These are phyloP conservation scores for Trametes cingulata DNA, from an alignment of 768 basidiomycete species.

Conservation along the genomic window DNA sequence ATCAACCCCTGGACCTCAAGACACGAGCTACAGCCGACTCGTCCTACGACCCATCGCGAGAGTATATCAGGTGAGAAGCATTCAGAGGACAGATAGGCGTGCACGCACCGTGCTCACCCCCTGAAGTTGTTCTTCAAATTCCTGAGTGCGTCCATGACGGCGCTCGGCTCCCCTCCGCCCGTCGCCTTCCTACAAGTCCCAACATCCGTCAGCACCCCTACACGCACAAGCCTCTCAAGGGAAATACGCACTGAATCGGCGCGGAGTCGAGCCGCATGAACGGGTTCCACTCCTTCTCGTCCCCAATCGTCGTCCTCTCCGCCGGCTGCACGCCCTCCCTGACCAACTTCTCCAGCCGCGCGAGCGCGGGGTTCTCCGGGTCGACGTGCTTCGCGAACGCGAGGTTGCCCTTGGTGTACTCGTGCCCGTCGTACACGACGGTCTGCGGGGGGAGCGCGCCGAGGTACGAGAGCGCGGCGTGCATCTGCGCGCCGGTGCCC, in stretches of 20 bases:
- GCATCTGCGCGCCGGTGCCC: conserved; percentile 79
- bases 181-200: conserved; percentile 48
- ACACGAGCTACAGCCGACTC: conserved; percentile 1
- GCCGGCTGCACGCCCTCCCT: conserved; percentile 64
- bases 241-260: conserved; percentile 57
- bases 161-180: conserved; percentile 44
- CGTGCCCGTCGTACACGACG: conserved; percentile 86
- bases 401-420: conserved; percentile 78
- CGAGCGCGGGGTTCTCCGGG: conserved; percentile 63
- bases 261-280: conserved; percentile 81
- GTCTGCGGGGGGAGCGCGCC: conserved; percentile 77
- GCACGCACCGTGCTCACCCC: conserved; percentile 46
- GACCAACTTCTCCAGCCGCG: conserved; percentile 57
- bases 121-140: conserved; percentile 83
- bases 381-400: conserved; percentile 69
- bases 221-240: neutral
- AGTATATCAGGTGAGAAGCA: neutral
- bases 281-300: conserved; percentile 95
- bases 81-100: neutral
- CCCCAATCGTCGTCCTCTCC: conserved; percentile 84
- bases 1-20: neutral
- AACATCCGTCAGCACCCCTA: neutral
- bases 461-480: conserved; percentile 68
- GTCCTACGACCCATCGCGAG: neutral
- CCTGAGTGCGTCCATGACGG: conserved; percentile 73